Evolutionary conservation across 2,329 filamentous ascomycete species (phyloP).

Genomic region (Penicillium sp.): DNA sequence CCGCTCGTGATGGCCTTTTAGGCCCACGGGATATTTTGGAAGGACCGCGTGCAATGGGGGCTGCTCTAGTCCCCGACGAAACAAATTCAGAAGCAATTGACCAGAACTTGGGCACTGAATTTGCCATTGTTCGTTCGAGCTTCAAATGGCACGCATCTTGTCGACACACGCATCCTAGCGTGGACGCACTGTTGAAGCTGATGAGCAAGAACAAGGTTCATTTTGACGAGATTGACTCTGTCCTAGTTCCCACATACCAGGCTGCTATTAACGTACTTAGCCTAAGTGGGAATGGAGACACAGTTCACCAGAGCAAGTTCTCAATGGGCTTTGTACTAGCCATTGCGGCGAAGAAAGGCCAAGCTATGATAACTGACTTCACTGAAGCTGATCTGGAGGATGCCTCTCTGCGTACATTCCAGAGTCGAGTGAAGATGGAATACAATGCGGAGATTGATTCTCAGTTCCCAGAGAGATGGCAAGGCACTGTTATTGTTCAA

Average conservation of each 20-base stretch:
- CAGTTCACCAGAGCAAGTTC: slow-evolving; percentile 31
- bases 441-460: slow-evolving; percentile 23
- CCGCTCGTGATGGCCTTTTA: slow-evolving; percentile 21
- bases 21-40: slow-evolving; percentile 25
- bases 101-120: slow-evolving; percentile 20
- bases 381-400: slow-evolving; percentile 23
- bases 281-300: slow-evolving; percentile 23
- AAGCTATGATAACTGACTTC: slow-evolving; percentile 27
- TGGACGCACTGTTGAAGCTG: slow-evolving; percentile 24
- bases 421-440: slow-evolving; percentile 23
- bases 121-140: slow-evolving; percentile 23
- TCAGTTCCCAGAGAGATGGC: slow-evolving; percentile 24
- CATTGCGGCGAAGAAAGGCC: slow-evolving; percentile 26
- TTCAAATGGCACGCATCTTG: slow-evolving; percentile 32
- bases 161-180: slow-evolving; percentile 27
- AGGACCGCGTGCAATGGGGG: slow-evolving; percentile 24
- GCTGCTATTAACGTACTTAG: slow-evolving; percentile 27
- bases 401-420: slow-evolving; percentile 19
- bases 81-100: slow-evolving; percentile 21
- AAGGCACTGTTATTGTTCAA: slow-evolving; percentile 23
- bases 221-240: slow-evolving; percentile 25
- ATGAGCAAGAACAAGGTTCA: slow-evolving; percentile 21
- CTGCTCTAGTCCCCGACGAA: slow-evolving; percentile 17
- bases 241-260: slow-evolving; percentile 24
- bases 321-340: slow-evolving; percentile 30